Base-by-base conservation (phyloP, 2,329 filamentous ascomycete genomes). In the Aspergillus luchuensis region DNA sequence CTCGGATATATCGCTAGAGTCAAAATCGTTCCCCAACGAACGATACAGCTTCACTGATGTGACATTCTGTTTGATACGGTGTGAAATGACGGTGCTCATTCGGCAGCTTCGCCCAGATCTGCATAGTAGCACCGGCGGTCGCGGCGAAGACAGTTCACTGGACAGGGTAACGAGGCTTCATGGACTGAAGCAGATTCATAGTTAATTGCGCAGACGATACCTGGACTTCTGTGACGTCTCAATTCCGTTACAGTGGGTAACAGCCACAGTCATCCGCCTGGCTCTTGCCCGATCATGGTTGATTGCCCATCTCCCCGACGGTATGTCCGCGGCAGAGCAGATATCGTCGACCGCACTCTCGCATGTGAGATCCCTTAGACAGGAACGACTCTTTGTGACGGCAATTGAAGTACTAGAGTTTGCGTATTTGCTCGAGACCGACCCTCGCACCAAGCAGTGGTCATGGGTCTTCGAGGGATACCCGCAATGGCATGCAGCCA, bases 1-100 rank as follows among this genome's bases (percentile, higher is more conserved):
- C 63, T 67, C 64, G 8, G 84, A 87, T 51, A 69, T 87, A 1
- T 70, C 74, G 2, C 83, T 82, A 0, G 74, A 76, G 5, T 85
- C 85, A 80, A 76, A 71, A 15, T 76, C 80, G 0, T 77, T 82
- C 1, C 84, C 84, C 0, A 67, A 76, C 0, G 78, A 83, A 43
- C 76, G 81, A 3, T 67, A 70, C 2, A 81, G 82, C 11, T 86
- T 83, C 68, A 87, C 85, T 0, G 80, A 84, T 25, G 86, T 87
- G 80, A 82, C 83, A 0, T 80, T 86, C 58, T 79, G 78, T 17
- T 69, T 87, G 3, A 77, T 85, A 19, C 78, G 78, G 5, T 83
- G 82, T 63, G 82, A 85, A 49, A 78, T 84, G 75, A 56, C 79
- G 79, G 47, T 79, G 77, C 47, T 81, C 78, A 65, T 70, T 78